phyloP scores from a whole-genome alignment of 2,329 filamentous ascomycete species.

The Onygenales sp. region DNA sequence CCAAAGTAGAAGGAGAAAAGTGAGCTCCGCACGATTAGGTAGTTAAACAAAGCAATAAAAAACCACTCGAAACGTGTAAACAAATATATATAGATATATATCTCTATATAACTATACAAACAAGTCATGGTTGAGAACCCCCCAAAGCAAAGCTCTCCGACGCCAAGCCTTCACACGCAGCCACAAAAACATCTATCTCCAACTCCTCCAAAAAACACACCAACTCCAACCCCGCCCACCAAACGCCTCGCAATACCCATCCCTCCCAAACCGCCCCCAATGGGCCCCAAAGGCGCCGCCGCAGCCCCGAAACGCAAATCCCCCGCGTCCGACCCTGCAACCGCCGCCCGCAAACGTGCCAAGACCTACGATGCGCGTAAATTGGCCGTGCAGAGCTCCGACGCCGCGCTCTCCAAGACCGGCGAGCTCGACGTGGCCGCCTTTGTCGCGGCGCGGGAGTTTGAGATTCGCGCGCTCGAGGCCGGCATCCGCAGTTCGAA shows the following conservation, averaged over 20 bases:
- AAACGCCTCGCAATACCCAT: background rate
- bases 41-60: too few relatives aligned
- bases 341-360: slow-evolving; percentile 30
- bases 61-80: too few relatives aligned
- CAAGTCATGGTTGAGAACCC: too few relatives aligned
- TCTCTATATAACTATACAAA: too few relatives aligned
- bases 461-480: slow-evolving; percentile 79
- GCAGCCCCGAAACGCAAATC: slow-evolving; percentile 24
- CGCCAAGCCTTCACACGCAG: background rate
- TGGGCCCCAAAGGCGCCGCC: slow-evolving; percentile 18
- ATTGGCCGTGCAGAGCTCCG: slow-evolving; percentile 35
- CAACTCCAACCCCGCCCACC: background rate
- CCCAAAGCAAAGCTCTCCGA: too few relatives aligned
- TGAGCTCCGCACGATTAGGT: too few relatives aligned
- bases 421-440: slow-evolving; percentile 78
- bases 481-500: slow-evolving; percentile 70
- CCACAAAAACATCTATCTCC: background rate
- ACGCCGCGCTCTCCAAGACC: slow-evolving; percentile 43
- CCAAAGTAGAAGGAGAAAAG: too few relatives aligned
- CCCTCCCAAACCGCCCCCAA: slow-evolving; percentile 24
- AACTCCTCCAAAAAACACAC: background rate
- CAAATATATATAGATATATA: too few relatives aligned
- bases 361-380: slow-evolving; percentile 35
- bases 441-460: slow-evolving; percentile 78
- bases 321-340: slow-evolving; percentile 11